Percentiles rank a stretch among this genome's conserved stretches.
phyloP scores from a whole-genome alignment of 2,329 filamentous ascomycete genomes.

The Verticillium isaacii region DNA sequence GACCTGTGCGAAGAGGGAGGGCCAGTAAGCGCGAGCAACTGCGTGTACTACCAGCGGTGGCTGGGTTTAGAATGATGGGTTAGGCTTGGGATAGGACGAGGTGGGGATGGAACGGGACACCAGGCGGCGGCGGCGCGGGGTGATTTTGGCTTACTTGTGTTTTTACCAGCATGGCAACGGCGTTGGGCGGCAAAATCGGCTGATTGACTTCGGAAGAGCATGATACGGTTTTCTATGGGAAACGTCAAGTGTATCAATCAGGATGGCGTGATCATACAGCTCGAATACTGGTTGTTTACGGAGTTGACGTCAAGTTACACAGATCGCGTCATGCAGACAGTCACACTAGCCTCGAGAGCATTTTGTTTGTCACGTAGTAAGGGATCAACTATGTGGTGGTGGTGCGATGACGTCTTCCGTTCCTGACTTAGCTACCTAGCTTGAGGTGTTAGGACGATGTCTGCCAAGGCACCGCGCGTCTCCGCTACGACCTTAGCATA shows the following conservation, averaged over 20 bases:
- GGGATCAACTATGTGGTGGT: neutral
- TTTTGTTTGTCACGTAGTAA: too few relatives aligned
- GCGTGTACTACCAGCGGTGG: slow-evolving; percentile 90
- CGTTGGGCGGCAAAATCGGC: neutral
- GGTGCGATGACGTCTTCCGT: neutral
- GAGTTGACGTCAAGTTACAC: neutral
- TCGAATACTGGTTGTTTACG: neutral
- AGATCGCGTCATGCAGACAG: neutral
- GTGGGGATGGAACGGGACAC: neutral
- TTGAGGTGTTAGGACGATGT: neutral
- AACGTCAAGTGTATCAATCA: neutral
- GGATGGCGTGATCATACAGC: neutral
- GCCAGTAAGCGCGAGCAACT: slow-evolving; percentile 83
- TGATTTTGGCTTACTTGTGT: neutral
- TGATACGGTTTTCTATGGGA: neutral
- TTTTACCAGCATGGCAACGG: neutral
- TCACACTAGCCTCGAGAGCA: too few relatives aligned
- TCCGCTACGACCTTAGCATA: neutral
- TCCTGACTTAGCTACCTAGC: neutral
- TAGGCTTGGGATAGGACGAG: neutral
- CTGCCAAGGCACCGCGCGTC: neutral
- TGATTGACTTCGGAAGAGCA: neutral
- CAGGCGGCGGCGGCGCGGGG: neutral
- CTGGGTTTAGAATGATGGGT: slow-evolving; percentile 42
- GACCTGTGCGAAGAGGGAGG: slow-evolving; percentile 88